A percentile compares a stretch with the other conserved stretches of the same genome.
Evolutionary conservation across 148 eudicot species (phyloP).

Genomic region (Pouteria glomerata): DNA sequence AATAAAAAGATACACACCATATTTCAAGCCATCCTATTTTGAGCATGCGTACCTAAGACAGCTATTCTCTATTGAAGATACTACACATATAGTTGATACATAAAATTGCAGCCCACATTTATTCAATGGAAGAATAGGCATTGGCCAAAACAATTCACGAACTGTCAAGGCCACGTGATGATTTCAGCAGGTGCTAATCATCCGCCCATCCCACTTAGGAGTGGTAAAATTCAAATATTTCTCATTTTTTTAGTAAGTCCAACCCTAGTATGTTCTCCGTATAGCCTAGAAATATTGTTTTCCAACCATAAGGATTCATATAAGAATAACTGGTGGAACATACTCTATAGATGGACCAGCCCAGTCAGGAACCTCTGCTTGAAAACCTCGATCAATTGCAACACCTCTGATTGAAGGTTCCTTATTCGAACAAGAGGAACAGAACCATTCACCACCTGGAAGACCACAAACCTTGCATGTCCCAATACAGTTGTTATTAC

Average conservation of each 20-base stretch:
- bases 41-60: background rate
- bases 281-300: background rate
- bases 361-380: constrained; percentile 87
- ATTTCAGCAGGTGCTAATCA: background rate
- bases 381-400: constrained; percentile 78
- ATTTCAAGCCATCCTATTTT: too few species aligned
- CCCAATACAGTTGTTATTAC: constrained; percentile 26
- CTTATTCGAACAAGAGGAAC: constrained; percentile 72
- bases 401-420: constrained; percentile 45
- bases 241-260: background rate
- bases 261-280: background rate
- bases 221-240: background rate
- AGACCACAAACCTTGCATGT: constrained; percentile 57
- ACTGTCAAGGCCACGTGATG: background rate
- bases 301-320: background rate
- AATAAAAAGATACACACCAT: too few species aligned
- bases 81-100: background rate
- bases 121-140: background rate
- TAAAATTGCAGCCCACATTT: background rate
- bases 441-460: constrained; percentile 64
- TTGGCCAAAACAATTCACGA: background rate
- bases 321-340: constrained; percentile 21
- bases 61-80: background rate
- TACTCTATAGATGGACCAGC: constrained; percentile 58
- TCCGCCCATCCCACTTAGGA: background rate